Conservation (phyloP, 2,329 filamentous ascomycete species). For the Allantophomopsis lycopodina region DNA sequence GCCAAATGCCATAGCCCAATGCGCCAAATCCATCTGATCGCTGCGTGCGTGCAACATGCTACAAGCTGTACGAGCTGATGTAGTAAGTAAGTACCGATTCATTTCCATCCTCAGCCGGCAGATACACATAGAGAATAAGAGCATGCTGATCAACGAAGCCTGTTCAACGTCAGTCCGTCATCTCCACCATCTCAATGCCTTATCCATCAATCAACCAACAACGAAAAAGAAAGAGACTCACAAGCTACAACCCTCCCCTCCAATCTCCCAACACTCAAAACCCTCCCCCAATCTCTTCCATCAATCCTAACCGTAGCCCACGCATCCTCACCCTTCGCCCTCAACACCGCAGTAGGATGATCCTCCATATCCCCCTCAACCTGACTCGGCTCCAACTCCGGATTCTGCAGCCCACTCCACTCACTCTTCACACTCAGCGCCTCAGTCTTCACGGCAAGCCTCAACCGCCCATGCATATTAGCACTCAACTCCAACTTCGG, state of each 20-base stretch:
- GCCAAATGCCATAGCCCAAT: too few relatives aligned
- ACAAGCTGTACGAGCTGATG: slow-evolving; percentile 38
- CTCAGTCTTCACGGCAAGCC: slow-evolving; percentile 70
- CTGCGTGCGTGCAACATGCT: background rate
- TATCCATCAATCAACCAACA: too few relatives aligned
- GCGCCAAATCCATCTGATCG: too few relatives aligned
- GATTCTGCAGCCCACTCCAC: slow-evolving; percentile 80
- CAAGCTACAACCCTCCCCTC: slow-evolving; percentile 90
- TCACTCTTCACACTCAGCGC: slow-evolving; percentile 71
- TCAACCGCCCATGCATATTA: slow-evolving; percentile 86
- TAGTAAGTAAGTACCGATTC: slow-evolving; percentile 66
- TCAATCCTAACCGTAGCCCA: slow-evolving; percentile 90
- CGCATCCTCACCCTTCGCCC: slow-evolving; percentile 59
- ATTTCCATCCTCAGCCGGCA: slow-evolving; percentile 57
- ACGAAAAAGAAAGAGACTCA: slow-evolving; percentile 22
- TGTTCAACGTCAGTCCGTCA: slow-evolving; percentile 13
- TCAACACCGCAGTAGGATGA: slow-evolving; percentile 72
- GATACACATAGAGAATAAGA: slow-evolving; percentile 71
- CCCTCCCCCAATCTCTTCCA: slow-evolving; percentile 84
- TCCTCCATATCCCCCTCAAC: slow-evolving; percentile 51
- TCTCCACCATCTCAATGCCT: too few relatives aligned
- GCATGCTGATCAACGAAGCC: slow-evolving; percentile 68
- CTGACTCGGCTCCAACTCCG: slow-evolving; percentile 68
- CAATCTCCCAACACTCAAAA: slow-evolving; percentile 82
- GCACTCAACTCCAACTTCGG: slow-evolving; percentile 76